Evolutionary conservation across 805 yeast species (phyloP).

Genomic region (Wickerhamiella domercqiae): DNA sequence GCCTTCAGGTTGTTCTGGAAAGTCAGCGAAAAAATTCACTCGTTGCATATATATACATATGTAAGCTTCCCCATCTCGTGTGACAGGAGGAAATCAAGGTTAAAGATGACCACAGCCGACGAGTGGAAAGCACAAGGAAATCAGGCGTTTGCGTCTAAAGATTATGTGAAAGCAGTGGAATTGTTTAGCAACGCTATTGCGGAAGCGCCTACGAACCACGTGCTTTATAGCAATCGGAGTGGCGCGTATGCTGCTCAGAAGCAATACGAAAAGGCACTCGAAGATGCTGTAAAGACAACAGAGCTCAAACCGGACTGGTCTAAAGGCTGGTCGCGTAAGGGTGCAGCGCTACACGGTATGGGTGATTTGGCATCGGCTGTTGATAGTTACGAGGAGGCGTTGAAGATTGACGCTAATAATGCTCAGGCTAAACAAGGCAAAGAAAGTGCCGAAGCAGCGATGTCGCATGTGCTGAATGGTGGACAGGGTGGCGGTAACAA

Average conservation of each 20-base stretch:
- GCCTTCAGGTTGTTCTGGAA: too few relatives aligned
- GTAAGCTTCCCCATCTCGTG: too few relatives aligned
- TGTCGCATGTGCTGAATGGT: slow-evolving; percentile 31
- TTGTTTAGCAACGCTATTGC: slow-evolving; percentile 76
- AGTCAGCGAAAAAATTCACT: too few relatives aligned
- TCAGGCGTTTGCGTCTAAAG: slow-evolving; percentile 79
- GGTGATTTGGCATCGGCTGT: slow-evolving; percentile 66
- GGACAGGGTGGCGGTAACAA: slow-evolving; percentile 26
- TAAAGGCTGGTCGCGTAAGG: slow-evolving; percentile 87
- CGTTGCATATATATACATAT: too few relatives aligned
- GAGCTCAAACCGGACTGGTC: slow-evolving; percentile 80
- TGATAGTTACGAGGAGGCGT: slow-evolving; percentile 55
- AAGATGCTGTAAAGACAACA: slow-evolving; percentile 75
- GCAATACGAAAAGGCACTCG: slow-evolving; percentile 56
- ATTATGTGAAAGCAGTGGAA: slow-evolving; percentile 65
- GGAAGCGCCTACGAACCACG: slow-evolving; percentile 77
- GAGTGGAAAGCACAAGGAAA: slow-evolving; percentile 72
- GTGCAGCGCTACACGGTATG: slow-evolving; percentile 83
- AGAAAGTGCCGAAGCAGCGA: slow-evolving; percentile 49
- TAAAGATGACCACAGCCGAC: too few relatives aligned
- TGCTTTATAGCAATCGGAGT: slow-evolving; percentile 83
- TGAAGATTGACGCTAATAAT: slow-evolving; percentile 66
- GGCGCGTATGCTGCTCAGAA: slow-evolving; percentile 75
- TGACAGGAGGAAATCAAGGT: too few relatives aligned
- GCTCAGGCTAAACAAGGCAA: slow-evolving; percentile 80